Evolutionary conservation across 2,329 filamentous ascomycete genomes (phyloP).

Genomic region (Ophiostoma triangulosporum): DNA sequence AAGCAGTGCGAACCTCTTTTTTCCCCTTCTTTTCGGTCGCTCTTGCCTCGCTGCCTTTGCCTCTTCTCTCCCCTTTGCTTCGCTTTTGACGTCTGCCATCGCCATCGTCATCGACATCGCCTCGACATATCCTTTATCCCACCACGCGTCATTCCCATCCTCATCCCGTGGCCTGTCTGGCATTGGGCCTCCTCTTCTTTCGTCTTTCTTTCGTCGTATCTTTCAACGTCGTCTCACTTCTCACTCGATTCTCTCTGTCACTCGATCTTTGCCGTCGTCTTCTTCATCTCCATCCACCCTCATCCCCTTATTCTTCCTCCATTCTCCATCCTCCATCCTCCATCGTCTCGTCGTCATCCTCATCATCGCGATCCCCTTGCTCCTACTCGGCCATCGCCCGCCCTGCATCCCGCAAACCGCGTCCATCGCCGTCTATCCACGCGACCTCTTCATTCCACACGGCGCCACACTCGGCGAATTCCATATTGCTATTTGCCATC

Average conservation of each 20-base stretch:
- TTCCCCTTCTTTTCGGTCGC: not conserved
- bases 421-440: too few species aligned
- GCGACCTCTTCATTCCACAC: too few species aligned
- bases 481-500: too few species aligned
- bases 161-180: not conserved
- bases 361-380: too few species aligned
- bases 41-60: not conserved
- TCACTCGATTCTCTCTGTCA: not conserved
- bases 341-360: too few species aligned
- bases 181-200: not conserved
- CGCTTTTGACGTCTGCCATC: not conserved
- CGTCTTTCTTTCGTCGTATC: not conserved
- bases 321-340: not conserved
- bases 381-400: too few species aligned
- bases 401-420: too few species aligned
- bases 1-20: constrained; percentile 11
- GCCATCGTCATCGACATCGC: constrained; percentile 1
- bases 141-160: not conserved
- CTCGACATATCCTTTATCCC: not conserved
- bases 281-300: too few species aligned
- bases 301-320: too few species aligned
- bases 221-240: not conserved
- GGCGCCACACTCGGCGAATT: too few species aligned
- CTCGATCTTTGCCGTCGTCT: not conserved
- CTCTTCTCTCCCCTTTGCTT: not conserved